Percentiles rank a stretch among this genome's conserved stretches.
These are phyloP conservation scores for Ceratocystis eucalypticola DNA, from an alignment of 2,329 filamentous ascomycete genomes.

Conservation along the genomic window DNA sequence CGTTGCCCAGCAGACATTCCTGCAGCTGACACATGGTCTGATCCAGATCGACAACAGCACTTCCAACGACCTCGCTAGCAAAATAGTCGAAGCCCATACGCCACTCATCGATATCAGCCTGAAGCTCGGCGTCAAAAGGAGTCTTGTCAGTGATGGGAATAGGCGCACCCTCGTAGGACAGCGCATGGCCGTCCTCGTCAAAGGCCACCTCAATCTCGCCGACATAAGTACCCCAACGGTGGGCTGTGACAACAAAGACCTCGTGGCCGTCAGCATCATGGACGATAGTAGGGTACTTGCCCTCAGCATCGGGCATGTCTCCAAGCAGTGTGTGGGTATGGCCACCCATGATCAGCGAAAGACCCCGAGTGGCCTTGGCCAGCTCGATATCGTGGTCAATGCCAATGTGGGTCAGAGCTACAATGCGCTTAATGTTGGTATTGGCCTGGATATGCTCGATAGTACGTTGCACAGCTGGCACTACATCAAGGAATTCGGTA, in stretches of 20 bases:
- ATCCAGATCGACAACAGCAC: conserved; percentile 41
- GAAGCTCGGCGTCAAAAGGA: conserved; percentile 40
- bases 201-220: conserved; percentile 56
- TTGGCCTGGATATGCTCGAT: conserved; percentile 48
- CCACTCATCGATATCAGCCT: conserved; percentile 46
- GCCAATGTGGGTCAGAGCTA: conserved; percentile 53
- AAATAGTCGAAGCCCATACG: conserved; percentile 47
- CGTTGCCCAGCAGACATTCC: conserved; percentile 46
- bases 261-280: conserved; percentile 49
- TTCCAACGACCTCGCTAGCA: conserved; percentile 43
- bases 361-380: conserved; percentile 44
- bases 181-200: conserved; percentile 44
- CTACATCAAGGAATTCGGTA: conserved; percentile 45
- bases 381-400: conserved; percentile 51
- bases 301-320: conserved; percentile 42
- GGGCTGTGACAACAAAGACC: conserved; percentile 55
- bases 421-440: conserved; percentile 50
- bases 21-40: conserved; percentile 43
- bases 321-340: conserved; percentile 49
- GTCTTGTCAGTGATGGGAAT: conserved; percentile 51
- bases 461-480: conserved; percentile 45
- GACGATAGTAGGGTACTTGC: conserved; percentile 50
- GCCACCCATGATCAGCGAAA: conserved; percentile 54
- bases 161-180: conserved; percentile 49
- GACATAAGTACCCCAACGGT: conserved; percentile 55